These are phyloP conservation scores for Solanum medicagineum DNA, from an alignment of 257 asterid genomes.

Conservation along the genomic window DNA sequence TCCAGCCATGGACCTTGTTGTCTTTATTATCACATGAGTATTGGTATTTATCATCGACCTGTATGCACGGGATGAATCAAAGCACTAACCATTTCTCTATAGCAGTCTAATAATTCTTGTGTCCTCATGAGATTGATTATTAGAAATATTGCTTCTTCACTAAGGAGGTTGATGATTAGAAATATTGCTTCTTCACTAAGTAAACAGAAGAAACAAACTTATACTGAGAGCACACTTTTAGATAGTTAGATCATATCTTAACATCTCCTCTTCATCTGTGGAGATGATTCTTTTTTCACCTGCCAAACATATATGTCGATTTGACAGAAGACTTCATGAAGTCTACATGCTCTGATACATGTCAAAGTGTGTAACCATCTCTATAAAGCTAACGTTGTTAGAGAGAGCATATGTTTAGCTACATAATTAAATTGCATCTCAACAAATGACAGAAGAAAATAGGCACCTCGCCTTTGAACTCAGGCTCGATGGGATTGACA, in stretches of 20 bases:
- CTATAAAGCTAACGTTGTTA: neutral
- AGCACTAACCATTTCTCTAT: neutral
- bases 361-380: neutral
- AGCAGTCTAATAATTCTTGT: neutral
- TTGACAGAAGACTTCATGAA: neutral
- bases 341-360: neutral
- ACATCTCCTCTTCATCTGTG: neutral
- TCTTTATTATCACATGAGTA: slow-evolving; percentile 63
- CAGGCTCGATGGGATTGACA: slow-evolving; percentile 52
- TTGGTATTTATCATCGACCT: slow-evolving; percentile 86
- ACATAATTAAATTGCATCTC: neutral
- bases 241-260: neutral
- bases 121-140: neutral
- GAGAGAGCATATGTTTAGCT: neutral
- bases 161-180: neutral
- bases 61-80: neutral
- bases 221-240: neutral
- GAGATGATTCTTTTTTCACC: neutral
- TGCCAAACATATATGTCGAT: neutral
- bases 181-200: neutral
- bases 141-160: neutral
- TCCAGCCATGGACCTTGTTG: slow-evolving; percentile 70
- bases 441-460: neutral
- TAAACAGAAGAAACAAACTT: neutral
- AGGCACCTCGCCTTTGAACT: slow-evolving; percentile 65